Evolutionary conservation across 495 filamentous ascomycete species (phyloP).

Genomic region (Lophiotrema nucula): DNA sequence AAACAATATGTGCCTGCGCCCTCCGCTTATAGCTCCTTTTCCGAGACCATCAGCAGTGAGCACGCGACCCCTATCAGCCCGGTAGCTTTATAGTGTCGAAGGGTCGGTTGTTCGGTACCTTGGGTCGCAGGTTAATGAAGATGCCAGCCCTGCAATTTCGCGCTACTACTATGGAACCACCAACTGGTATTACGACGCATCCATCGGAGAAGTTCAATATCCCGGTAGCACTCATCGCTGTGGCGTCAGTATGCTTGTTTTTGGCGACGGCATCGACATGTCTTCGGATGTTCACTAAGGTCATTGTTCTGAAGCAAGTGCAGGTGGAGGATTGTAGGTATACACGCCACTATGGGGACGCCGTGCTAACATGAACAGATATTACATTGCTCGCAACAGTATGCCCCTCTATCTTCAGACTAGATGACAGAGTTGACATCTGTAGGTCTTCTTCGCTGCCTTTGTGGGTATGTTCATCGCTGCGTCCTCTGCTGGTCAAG

Average conservation of each 20-base stretch:
- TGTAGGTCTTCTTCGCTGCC: slow-evolving; percentile 3
- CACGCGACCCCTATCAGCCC: background rate
- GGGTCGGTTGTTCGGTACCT: background rate
- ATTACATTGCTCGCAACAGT: background rate
- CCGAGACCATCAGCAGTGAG: background rate
- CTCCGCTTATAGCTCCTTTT: background rate
- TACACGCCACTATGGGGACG: no score
- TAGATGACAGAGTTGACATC: background rate
- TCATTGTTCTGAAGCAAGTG: slow-evolving; percentile 5
- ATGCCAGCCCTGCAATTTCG: background rate
- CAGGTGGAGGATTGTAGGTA: slow-evolving; percentile 32
- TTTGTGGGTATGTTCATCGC: slow-evolving; percentile 6
- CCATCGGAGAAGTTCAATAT: background rate
- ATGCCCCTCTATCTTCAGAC: background rate
- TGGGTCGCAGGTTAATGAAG: background rate
- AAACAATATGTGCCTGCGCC: background rate
- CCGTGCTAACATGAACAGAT: background rate
- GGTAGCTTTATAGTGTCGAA: background rate
- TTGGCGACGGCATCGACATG: slow-evolving; percentile 17
- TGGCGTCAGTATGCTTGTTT: slow-evolving; percentile 12
- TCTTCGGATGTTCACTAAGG: slow-evolving; percentile 27
- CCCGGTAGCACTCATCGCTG: slow-evolving; percentile 11
- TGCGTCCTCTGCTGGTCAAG: slow-evolving; percentile 19
- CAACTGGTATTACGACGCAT: background rate
- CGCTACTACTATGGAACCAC: background rate